Conservation (phyloP, 345 rosid species). For the Populus deltoides region DNA sequence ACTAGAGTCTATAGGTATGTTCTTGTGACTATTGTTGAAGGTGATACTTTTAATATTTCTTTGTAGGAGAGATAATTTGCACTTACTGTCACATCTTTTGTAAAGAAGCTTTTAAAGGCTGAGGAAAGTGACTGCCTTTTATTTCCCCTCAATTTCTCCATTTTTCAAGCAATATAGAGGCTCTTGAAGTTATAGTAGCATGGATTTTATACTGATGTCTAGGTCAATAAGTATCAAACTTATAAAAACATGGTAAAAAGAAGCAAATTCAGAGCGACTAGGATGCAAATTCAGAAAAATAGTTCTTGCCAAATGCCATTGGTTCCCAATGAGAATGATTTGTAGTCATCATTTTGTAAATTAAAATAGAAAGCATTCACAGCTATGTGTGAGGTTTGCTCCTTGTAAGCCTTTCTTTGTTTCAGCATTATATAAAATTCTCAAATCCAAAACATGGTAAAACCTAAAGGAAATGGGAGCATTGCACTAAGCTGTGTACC, state of each 20-base stretch:
- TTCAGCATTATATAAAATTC: neutral
- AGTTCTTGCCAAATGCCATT: neutral
- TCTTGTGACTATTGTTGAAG: neutral
- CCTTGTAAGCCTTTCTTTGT: neutral
- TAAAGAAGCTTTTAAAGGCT: neutral
- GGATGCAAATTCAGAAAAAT: neutral
- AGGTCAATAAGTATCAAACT: neutral
- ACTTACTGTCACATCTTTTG: neutral
- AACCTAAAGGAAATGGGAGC: neutral
- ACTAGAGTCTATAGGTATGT: slow-evolving; percentile 48
- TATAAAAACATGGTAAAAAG: neutral
- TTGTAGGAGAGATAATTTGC: neutral
- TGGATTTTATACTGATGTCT: neutral
- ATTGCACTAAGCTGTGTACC: neutral
- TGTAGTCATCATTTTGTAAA: neutral
- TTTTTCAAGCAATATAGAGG: neutral
- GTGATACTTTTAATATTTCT: neutral
- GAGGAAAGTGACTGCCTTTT: neutral
- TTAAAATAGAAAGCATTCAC: neutral
- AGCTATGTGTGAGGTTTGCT: neutral
- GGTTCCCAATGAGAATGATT: neutral
- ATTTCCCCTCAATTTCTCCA: neutral
- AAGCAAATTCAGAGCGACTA: neutral
- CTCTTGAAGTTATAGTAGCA: neutral
- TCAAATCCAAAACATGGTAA: neutral